Conservation (phyloP, 1,284 basidiomycete genomes). For the Cutaneotrichosporon curvatum region DNA sequence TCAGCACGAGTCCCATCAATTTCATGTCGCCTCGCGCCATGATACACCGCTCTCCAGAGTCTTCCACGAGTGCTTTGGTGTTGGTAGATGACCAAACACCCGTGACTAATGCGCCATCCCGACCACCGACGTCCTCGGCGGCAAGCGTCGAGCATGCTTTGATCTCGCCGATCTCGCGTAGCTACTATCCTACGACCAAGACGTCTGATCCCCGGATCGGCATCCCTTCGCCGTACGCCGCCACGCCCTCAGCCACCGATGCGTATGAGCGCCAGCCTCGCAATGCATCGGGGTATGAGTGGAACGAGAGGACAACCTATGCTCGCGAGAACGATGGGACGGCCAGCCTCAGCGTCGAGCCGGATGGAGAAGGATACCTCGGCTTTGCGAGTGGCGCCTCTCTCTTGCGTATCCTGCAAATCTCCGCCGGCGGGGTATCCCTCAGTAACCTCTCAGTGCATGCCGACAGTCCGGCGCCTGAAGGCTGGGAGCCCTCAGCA, state of each 20-base stretch:
- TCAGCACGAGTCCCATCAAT: too few relatives aligned
- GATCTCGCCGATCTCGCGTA: not conserved
- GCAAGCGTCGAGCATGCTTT: not conserved
- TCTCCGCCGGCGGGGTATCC: constrained; percentile 11
- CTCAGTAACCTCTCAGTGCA: not conserved
- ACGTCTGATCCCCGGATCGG: not conserved
- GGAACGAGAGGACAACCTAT: constrained; percentile 13
- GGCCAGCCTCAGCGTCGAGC: constrained; percentile 20
- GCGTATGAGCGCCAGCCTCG: constrained; percentile 13
- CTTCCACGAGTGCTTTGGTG: too few relatives aligned
- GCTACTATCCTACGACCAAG: not conserved
- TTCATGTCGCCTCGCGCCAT: too few relatives aligned
- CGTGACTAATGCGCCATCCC: not conserved
- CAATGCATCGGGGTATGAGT: constrained; percentile 19
- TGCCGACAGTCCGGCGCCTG: constrained; percentile 4
- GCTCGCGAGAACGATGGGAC: constrained; percentile 20
- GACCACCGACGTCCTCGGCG: not conserved
- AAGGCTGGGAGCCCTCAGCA: constrained; percentile 6
- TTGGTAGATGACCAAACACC: not conserved
- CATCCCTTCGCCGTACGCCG: not conserved
- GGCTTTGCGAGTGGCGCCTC: constrained; percentile 23
- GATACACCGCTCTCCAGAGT: too few relatives aligned
- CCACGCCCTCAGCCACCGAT: constrained; percentile 2
- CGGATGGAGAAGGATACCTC: constrained; percentile 21
- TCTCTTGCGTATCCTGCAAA: constrained; percentile 21